These are phyloP conservation scores for Venturia effusa DNA, from an alignment of 2,329 filamentous ascomycete genomes.

Conservation along the genomic window DNA sequence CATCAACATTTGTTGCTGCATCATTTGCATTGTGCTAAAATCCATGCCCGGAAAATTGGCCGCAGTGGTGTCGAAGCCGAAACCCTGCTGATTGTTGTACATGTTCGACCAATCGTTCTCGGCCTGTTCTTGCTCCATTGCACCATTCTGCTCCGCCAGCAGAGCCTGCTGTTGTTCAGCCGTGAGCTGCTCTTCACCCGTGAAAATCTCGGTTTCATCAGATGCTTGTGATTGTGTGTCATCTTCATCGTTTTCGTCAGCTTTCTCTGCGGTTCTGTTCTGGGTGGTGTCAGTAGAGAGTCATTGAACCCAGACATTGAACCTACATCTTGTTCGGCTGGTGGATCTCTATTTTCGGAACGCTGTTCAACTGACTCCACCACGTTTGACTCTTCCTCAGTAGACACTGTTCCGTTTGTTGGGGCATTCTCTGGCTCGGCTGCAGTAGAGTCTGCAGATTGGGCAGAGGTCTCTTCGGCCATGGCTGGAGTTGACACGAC, in stretches of 20 bases:
- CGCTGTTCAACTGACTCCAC: background rate
- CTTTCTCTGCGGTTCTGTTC: background rate
- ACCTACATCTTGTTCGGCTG: background rate
- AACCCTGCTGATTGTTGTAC: slow-evolving; percentile 1
- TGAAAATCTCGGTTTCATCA: slow-evolving; percentile 9
- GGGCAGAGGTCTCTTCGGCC: background rate
- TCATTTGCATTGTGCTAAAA: slow-evolving; percentile 29
- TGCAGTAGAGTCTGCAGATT: background rate
- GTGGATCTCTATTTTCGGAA: background rate
- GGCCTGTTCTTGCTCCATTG: slow-evolving; percentile 1
- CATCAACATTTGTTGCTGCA: slow-evolving; percentile 48
- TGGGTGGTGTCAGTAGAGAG: background rate
- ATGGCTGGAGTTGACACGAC: background rate
- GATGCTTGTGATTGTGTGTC: background rate
- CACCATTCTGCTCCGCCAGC: background rate
- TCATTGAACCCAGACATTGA: background rate
- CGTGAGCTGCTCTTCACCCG: slow-evolving; percentile 4
- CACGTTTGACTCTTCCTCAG: background rate
- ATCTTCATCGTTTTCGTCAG: slow-evolving; percentile 3
- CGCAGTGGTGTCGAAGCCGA: background rate
- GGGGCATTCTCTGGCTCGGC: slow-evolving; percentile 9
- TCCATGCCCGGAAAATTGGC: slow-evolving; percentile 1
- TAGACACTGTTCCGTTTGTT: background rate
- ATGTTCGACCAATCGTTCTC: slow-evolving; percentile 3
- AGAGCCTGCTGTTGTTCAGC: slow-evolving; percentile 1